Conservation (phyloP, 2,329 filamentous ascomycete species). For the Fusarium palustre region DNA sequence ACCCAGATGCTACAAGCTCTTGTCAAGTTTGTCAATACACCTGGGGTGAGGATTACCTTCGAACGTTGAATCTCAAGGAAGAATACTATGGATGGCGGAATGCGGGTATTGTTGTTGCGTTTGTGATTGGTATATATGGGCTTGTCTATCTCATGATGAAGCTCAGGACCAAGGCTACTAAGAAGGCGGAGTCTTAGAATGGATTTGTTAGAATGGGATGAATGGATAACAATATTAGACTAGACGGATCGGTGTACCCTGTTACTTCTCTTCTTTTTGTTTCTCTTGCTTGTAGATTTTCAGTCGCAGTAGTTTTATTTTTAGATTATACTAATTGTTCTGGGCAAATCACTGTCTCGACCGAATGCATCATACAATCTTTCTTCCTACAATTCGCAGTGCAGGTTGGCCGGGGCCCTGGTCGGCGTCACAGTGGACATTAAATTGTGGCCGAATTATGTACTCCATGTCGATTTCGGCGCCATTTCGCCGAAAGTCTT, state of each 20-base stretch:
- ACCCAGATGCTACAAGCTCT: conserved; percentile 64
- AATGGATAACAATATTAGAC: not conserved
- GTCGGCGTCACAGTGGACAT: no score
- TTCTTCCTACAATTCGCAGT: no score
- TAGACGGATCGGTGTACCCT: not conserved
- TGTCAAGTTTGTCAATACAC: conserved; percentile 73
- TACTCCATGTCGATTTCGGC: no score
- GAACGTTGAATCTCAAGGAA: conserved; percentile 67
- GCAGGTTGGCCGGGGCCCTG: no score
- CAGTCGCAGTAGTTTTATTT: no score
- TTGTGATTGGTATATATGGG: conserved; percentile 65
- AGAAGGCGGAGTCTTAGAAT: conserved; percentile 55
- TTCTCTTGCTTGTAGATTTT: not conserved
- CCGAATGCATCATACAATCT: no score
- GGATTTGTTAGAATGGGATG: not conserved
- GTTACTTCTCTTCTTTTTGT: not conserved
- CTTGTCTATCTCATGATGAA: conserved; percentile 61
- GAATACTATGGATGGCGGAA: conserved; percentile 76
- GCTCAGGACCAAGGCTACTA: conserved; percentile 60
- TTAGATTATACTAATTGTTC: no score
- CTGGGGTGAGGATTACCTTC: conserved; percentile 68
- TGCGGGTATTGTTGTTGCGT: conserved; percentile 68
- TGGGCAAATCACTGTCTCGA: no score
- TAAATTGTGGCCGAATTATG: no score
- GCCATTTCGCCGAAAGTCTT: no score